Conservation (phyloP, 225 moss, liverwort and hornwort genomes). For the Sphagnum tenellum region DNA sequence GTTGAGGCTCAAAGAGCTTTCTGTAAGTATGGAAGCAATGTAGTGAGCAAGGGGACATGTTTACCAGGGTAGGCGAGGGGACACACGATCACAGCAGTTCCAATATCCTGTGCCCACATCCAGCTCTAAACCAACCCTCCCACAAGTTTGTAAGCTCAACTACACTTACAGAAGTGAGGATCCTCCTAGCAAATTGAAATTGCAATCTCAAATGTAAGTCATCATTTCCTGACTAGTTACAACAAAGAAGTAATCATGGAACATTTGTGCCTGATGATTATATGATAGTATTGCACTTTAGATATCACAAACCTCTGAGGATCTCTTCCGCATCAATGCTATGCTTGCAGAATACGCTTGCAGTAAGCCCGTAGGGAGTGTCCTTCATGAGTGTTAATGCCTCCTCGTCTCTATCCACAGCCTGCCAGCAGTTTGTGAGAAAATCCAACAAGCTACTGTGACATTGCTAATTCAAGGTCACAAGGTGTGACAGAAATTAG, state of each 20-base stretch:
- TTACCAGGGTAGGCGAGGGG: conserved; percentile 86
- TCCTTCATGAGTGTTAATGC: conserved; percentile 77
- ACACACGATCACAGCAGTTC: conserved; percentile 97
- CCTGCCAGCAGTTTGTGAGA: conserved; percentile 1
- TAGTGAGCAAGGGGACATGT: background rate
- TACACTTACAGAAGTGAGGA: no score
- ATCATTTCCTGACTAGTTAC: no score
- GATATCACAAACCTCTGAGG: conserved; percentile 28
- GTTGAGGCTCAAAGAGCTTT: background rate
- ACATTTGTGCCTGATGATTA: background rate
- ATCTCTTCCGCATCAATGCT: conserved; percentile 68
- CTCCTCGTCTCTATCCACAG: conserved; percentile 72
- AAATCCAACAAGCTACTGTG: background rate
- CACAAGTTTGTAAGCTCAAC: no score
- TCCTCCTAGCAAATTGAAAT: no score
- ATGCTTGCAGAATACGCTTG: conserved; percentile 78
- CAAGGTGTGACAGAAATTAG: no score
- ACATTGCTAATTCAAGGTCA: no score
- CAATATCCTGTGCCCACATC: conserved; percentile 96
- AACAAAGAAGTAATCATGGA: no score
- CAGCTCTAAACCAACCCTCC: conserved; percentile 15
- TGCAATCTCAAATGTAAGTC: no score
- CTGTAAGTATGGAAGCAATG: background rate
- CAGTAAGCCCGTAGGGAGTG: conserved; percentile 80
- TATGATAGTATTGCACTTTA: no score